phyloP scores from a whole-genome alignment of 768 basidiomycete genomes.

The Amanita phalloides region DNA sequence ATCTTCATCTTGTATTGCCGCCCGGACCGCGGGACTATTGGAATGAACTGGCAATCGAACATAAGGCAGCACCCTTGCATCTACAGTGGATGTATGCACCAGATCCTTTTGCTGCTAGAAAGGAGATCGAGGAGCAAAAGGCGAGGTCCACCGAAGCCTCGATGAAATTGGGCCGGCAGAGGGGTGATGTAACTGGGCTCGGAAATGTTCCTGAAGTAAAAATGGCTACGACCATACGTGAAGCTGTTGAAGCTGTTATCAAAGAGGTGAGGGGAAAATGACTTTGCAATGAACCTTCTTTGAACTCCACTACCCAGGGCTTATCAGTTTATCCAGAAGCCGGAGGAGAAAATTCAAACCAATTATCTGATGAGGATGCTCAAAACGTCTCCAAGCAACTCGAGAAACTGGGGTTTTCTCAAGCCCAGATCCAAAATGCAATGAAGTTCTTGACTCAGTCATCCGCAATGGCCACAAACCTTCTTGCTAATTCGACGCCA shows the following conservation, averaged over 20 bases:
- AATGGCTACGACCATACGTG: conserved; percentile 70
- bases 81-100: conserved; percentile 80
- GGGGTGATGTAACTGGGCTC: neutral
- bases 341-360: conserved; percentile 19
- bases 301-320: conserved; percentile 24
- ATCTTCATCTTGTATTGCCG: conserved; percentile 68
- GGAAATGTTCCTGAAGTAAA: conserved; percentile 57
- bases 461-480: conserved; percentile 47
- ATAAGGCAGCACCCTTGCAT: conserved; percentile 56
- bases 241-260: conserved; percentile 71
- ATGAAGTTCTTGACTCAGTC: conserved; percentile 45
- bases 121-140: conserved; percentile 58
- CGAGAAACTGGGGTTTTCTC: conserved; percentile 54
- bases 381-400: conserved; percentile 44
- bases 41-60: conserved; percentile 63
- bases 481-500: conserved; percentile 48
- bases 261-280: conserved; percentile 42
- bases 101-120: conserved; percentile 75
- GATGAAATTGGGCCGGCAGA: neutral
- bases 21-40: conserved; percentile 84
- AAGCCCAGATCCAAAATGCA: conserved; percentile 37
- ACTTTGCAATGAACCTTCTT: neutral
- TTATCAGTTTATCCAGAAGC: conserved; percentile 41
- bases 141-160: conserved; percentile 31
- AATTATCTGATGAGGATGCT: conserved; percentile 31